Conservation (phyloP, 2,329 filamentous ascomycete genomes). For the Aspergillus sp. region DNA sequence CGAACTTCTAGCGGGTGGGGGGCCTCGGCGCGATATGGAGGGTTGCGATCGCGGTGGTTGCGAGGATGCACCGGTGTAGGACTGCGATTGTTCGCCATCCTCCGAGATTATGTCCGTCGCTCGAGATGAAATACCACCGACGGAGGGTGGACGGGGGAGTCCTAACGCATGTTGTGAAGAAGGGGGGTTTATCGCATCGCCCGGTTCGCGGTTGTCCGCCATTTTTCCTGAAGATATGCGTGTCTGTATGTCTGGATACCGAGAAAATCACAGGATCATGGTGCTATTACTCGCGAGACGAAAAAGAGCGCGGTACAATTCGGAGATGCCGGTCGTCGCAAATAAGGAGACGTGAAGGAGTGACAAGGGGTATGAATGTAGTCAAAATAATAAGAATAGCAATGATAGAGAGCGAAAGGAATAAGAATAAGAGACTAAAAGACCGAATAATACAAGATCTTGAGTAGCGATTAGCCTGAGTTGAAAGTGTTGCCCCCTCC, state of each 20-base stretch:
- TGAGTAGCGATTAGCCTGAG: neutral
- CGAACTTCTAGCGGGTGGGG: constrained; percentile 35
- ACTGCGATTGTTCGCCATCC: constrained; percentile 40
- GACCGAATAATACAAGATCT: neutral
- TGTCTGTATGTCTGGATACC: constrained; percentile 7
- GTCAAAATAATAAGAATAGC: no score
- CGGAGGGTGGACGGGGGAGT: constrained; percentile 40
- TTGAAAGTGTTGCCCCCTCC: neutral
- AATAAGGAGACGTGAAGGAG: neutral
- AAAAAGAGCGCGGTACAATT: neutral
- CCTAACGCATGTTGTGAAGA: constrained; percentile 46
- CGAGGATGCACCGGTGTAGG: constrained; percentile 43
- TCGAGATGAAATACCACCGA: constrained; percentile 56
- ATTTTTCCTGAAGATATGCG: constrained; percentile 1
- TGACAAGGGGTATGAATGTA: neutral
- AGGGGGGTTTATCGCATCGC: constrained; percentile 30
- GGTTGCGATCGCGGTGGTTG: constrained; percentile 49
- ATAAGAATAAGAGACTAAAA: neutral
- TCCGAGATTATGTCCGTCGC: constrained; percentile 58
- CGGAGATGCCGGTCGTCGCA: neutral
- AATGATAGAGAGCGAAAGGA: no score
- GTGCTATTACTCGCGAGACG: constrained; percentile 3
- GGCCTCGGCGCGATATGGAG: constrained; percentile 51
- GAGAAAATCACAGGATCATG: constrained; percentile 16
- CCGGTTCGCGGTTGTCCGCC: constrained; percentile 30